Evolutionary conservation across 2,329 filamentous ascomycete genomes (phyloP).

Genomic region (Sporothrix sp.): DNA sequence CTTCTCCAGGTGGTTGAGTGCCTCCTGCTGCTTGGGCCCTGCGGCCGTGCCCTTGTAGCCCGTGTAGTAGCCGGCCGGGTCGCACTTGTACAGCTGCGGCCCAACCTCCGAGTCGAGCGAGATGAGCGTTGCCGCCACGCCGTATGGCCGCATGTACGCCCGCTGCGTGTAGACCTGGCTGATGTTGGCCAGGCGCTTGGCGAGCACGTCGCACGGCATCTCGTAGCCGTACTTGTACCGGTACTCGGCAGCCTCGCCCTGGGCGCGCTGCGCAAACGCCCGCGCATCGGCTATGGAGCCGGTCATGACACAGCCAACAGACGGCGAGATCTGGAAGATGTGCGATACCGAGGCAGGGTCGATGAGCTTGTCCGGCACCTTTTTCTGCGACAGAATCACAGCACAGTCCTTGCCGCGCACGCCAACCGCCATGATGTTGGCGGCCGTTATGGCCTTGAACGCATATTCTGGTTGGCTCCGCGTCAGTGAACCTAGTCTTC

Average conservation of each 20-base stretch:
- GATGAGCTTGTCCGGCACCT: conserved; percentile 98
- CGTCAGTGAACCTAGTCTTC: not conserved
- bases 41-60: conserved; percentile 98
- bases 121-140: conserved; percentile 90
- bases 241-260: conserved; percentile 95
- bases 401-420: conserved; percentile 94
- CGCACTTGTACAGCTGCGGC: conserved; percentile 95
- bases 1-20: conserved; percentile 97
- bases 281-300: conserved; percentile 96
- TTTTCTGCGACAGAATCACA: conserved; percentile 97
- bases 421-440: conserved; percentile 97
- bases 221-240: conserved; percentile 98
- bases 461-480: conserved; percentile 73
- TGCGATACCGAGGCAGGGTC: conserved; percentile 94
- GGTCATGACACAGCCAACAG: conserved; percentile 96
- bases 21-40: conserved; percentile 97
- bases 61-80: conserved; percentile 94
- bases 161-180: conserved; percentile 98
- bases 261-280: conserved; percentile 83
- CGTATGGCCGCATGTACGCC: conserved; percentile 96
- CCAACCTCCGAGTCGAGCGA: conserved; percentile 87
- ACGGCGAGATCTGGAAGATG: conserved; percentile 93
- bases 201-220: conserved; percentile 95
- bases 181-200: conserved; percentile 96
- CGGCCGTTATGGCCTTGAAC: conserved; percentile 98